Evolutionary conservation across 148 eudicot genomes (phyloP).

Genomic region (Heliosperma pusillum): DNA sequence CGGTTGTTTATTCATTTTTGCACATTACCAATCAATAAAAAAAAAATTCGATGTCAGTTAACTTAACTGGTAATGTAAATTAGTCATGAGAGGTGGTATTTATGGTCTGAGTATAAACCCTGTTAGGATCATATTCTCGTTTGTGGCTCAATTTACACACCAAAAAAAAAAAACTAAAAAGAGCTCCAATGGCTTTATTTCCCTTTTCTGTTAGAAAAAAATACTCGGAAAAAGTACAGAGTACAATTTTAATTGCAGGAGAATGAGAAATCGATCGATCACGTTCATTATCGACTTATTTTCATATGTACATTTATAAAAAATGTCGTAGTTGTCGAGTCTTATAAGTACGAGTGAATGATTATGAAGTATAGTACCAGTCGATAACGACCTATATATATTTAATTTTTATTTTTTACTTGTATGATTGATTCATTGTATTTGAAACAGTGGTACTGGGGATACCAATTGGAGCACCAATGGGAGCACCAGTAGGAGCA

Average conservation of each 20-base stretch:
- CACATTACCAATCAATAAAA: too few species aligned
- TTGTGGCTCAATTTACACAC: too few species aligned
- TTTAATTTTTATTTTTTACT: neutral
- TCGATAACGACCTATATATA: neutral
- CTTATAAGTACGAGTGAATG: neutral
- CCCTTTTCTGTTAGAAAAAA: neutral
- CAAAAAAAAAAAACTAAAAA: neutral
- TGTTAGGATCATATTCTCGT: too few species aligned
- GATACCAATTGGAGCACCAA: conserved; percentile 1
- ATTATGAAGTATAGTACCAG: neutral
- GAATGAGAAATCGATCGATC: too few species aligned
- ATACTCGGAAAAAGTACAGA: neutral
- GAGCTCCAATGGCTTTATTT: too few species aligned
- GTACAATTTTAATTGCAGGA: neutral
- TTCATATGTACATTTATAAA: too few species aligned
- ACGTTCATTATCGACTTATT: neutral
- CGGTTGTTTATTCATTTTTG: too few species aligned
- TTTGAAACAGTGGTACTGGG: conserved; percentile 5
- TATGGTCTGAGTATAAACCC: too few species aligned
- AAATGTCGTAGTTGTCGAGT: neutral
- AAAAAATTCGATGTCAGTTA: too few species aligned
- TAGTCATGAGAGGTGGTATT: too few species aligned
- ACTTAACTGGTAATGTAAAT: too few species aligned
- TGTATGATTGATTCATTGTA: neutral
- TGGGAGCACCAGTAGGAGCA: conserved; percentile 23